Base-by-base conservation (phyloP, 106 monocot genomes). In the Dioscorea dumetorum region DNA sequence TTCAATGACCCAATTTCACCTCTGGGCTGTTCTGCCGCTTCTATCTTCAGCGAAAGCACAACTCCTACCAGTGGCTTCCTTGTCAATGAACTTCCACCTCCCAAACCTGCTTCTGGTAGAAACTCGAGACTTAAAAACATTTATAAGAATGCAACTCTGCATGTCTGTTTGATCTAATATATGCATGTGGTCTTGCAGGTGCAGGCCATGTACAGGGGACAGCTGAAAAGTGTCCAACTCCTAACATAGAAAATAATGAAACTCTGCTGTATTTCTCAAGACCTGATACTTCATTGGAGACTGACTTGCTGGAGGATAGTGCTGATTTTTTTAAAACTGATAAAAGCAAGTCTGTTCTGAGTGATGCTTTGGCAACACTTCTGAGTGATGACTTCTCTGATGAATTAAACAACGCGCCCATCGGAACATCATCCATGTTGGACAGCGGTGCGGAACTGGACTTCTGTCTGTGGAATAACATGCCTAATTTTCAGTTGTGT, bases 11-110 rank as follows among this genome's bases (percentile, higher is more conserved):
- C 83, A 28, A 64, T 62, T 54, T 76, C 76, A 2, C 76, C 83
- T 4, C 67, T 86, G 63, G 60, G 65, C 48, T 31, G 19, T 49
- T 68, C 78, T 70, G 77, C 70, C 67, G 50, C 80, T 50, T 78
- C 83, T 41, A 63, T 67, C 13, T 90, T 77, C 64, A 75, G 57
- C 70, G 83, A 80, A 32, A 71, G 34, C 66, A 78, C 72, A 8
- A 64, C 73, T 32, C 81, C 73, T 31, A 68, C 65, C 22, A 72
- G 49, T 76, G 71, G 78, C 14, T 70, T 52, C 66, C 70, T 80
- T 2, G 57, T 73, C 18, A 72, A 73, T 64, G 78, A 74, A 21
- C 15, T 74, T 33, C 63, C 49, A 18, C 49, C 72, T 64, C 24
- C 32, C 9, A 54, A 66, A 20, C 65, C 49, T 23, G 12, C 59